These are phyloP conservation scores for Nadsonia commutata DNA, from an alignment of 1,139 yeast species.

Conservation along the genomic window DNA sequence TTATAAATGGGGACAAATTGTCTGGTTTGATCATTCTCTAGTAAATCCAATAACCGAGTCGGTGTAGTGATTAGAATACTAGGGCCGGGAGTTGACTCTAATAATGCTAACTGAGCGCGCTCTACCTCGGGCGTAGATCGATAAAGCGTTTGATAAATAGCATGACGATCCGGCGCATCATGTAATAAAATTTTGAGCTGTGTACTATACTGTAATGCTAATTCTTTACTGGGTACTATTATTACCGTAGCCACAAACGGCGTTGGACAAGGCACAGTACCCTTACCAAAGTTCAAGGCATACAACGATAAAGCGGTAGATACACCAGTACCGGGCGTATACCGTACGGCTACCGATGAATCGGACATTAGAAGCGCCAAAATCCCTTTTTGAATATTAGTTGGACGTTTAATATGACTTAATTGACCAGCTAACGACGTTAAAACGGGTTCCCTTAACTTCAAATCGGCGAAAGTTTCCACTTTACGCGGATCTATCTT, in stretches of 20 bases:
- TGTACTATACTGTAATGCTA: constrained; percentile 58
- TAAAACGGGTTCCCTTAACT: constrained; percentile 9
- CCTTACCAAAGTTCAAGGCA: neutral
- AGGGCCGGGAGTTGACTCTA: constrained; percentile 56
- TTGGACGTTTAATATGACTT: constrained; percentile 13
- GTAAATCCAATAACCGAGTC: constrained; percentile 64
- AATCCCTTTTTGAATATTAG: constrained; percentile 19
- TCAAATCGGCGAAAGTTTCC: constrained; percentile 12
- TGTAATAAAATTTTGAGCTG: constrained; percentile 22
- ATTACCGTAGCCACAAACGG: constrained; percentile 26
- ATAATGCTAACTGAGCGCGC: constrained; percentile 47
- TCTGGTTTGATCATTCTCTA: constrained; percentile 17
- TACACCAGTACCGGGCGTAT: constrained; percentile 19
- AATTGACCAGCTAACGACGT: constrained; percentile 6
- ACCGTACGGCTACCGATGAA: constrained; percentile 15
- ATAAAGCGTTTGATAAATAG: constrained; percentile 37
- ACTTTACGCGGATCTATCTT: constrained; percentile 15
- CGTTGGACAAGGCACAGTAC: constrained; percentile 1
- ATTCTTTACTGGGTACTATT: constrained; percentile 70
- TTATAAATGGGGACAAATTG: constrained; percentile 6
- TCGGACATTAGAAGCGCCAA: constrained; percentile 19
- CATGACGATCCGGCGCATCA: constrained; percentile 26
- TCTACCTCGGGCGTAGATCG: constrained; percentile 71
- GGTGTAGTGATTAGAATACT: constrained; percentile 79
- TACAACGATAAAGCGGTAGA: constrained; percentile 13